Evolutionary conservation across 176 grass and related monocot species (phyloP).

Genomic region (barley (Hordeum vulgare)): DNA sequence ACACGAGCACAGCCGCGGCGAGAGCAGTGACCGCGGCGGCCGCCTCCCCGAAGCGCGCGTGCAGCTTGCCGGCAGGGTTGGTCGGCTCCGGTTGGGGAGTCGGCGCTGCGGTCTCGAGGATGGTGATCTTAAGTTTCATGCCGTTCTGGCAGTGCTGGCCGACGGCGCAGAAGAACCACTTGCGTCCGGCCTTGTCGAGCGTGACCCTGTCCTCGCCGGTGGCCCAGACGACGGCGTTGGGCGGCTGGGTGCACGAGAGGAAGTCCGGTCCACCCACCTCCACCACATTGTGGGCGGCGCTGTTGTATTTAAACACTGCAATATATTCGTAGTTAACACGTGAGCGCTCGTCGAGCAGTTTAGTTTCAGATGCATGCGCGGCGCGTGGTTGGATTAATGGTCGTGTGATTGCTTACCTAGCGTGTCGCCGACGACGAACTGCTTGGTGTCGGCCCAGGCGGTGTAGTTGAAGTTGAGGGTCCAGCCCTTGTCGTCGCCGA

Average conservation of each 20-base stretch:
- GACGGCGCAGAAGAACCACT: slow-evolving; percentile 41
- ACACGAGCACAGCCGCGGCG: no score
- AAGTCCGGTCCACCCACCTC: slow-evolving; percentile 23
- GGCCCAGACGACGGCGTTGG: neutral
- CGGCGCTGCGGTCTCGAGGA: neutral
- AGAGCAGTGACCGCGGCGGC: no score
- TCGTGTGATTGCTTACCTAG: slow-evolving; percentile 21
- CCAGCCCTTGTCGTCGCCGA: slow-evolving; percentile 44
- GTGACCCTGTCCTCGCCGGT: slow-evolving; percentile 13
- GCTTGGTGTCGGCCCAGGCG: slow-evolving; percentile 26
- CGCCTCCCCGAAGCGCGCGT: no score
- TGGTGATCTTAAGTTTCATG: slow-evolving; percentile 35
- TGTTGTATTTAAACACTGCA: slow-evolving; percentile 38
- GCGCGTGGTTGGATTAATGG: neutral
- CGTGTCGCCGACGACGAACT: slow-evolving; percentile 48
- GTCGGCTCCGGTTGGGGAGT: neutral
- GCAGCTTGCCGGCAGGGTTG: no score
- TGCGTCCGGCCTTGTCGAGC: neutral
- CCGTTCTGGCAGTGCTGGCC: slow-evolving; percentile 14
- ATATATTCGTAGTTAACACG: neutral
- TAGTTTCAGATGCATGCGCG: neutral
- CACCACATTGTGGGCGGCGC: slow-evolving; percentile 9
- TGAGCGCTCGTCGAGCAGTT: neutral
- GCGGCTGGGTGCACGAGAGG: neutral
- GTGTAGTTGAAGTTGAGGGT: slow-evolving; percentile 12